These are phyloP conservation scores for Diaporthe ilicicola DNA, from an alignment of 2,329 filamentous ascomycete species.

Conservation along the genomic window DNA sequence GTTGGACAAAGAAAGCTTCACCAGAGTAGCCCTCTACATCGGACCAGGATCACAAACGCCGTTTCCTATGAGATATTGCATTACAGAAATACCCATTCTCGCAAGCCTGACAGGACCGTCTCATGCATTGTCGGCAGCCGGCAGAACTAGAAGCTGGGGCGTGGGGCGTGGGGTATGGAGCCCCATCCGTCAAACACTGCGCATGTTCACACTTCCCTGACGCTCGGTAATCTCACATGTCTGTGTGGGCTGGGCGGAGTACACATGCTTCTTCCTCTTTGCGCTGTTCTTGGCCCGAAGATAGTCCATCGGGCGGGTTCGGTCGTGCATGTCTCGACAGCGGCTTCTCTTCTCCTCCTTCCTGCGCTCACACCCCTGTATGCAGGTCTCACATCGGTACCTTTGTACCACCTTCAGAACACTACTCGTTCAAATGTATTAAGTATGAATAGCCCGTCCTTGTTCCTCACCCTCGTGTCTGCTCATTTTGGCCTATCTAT, in stretches of 20 bases:
- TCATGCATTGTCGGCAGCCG: slow-evolving; percentile 8
- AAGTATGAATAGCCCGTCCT: slow-evolving; percentile 13
- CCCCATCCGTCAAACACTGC: slow-evolving; percentile 12
- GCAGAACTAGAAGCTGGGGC: not conserved
- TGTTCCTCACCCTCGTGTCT: not conserved
- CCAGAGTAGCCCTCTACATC: not conserved
- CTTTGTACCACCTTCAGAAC: not conserved
- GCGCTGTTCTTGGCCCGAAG: slow-evolving; percentile 22
- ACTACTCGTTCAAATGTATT: slow-evolving; percentile 10
- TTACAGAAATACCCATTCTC: slow-evolving; percentile 10
- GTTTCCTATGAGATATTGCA: not conserved
- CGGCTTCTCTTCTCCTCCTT: slow-evolving; percentile 11
- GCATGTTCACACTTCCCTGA: slow-evolving; percentile 9
- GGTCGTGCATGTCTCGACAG: slow-evolving; percentile 18
- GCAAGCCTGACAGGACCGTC: not conserved
- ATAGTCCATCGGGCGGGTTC: slow-evolving; percentile 11
- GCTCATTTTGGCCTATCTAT: not conserved
- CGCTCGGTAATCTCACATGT: slow-evolving; percentile 20
- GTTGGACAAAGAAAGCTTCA: not conserved
- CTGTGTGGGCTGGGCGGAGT: slow-evolving; percentile 14
- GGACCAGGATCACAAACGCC: not conserved
- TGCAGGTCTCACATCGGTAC: slow-evolving; percentile 1
- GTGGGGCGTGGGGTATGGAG: slow-evolving; percentile 13
- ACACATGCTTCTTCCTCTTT: slow-evolving; percentile 21
- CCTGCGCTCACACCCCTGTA: slow-evolving; percentile 18